Evolutionary conservation across 2,329 filamentous ascomycete species (phyloP), one percentile per base, ranked within the genome.

Genomic region (Aureobasidium melanogenum): DNA sequence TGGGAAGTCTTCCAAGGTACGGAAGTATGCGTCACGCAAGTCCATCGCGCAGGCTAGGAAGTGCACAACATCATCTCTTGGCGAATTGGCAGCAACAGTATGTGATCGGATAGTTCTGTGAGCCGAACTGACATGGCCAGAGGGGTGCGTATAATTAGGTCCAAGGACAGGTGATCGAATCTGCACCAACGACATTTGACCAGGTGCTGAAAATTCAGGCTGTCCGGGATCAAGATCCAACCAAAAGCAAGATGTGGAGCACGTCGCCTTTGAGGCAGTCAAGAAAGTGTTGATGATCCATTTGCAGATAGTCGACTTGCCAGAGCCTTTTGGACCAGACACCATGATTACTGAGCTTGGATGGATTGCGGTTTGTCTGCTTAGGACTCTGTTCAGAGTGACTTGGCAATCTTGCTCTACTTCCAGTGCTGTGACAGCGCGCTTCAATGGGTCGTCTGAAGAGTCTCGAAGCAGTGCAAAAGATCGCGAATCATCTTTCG

Each of bases 171-270:
- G 83, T 32, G 79, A 73, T 1, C 75, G 77, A 12, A 91, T 73
- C 30, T 82, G 78, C 15, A 86, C 76, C 4, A 93, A 81, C 1
- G 88, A 88, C 22, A 93, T 69, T 15, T 87, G 84, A 0, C 89
- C 88, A 0, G 86, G 82, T 1, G 86, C 80, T 0, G 82, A 83
- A 69, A 88, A 91, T 69, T 92, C 89, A 2, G 89, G 88, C 67
- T 91, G 88, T 0, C 86, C 87, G 0, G 88, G 87, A 69, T 94
- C 89, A 10, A 93, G 77, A 66, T 94, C 89, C 7, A 94, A 78
- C n/a, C 88, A 76, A 60, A 79, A 80, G 67, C 67, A 64, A 61
- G 66, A 66, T 43, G 63, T 60, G 44, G 41, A 60, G 24, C 51
- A 58, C 64, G 5, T 69, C 64, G 54, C 71, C 63, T 61, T 63